A percentile compares a stretch with the other conserved stretches of the same genome.
Conservation (phyloP, 257 asterid genomes). For the Hygrophila difformis region DNA sequence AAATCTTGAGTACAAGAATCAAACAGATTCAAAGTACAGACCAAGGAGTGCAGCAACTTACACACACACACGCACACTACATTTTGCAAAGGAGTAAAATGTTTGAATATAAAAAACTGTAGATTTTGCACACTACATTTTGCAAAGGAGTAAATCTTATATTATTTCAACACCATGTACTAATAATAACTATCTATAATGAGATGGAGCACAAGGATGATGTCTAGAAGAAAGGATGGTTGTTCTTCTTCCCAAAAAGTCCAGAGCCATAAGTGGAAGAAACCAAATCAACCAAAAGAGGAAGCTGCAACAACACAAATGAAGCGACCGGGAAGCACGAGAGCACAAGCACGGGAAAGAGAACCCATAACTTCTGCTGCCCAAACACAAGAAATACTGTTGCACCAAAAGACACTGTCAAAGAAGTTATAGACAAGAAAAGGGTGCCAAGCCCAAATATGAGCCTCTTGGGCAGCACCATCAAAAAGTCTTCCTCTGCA, state of each 20-base stretch:
- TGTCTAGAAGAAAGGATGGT: background rate
- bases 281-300: background rate
- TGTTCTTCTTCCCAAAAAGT: background rate
- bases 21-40: no score
- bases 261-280: background rate
- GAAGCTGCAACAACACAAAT: conserved; percentile 7
- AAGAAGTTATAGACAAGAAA: conserved; percentile 4
- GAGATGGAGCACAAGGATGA: no score
- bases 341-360: background rate
- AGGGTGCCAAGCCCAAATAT: conserved; percentile 10
- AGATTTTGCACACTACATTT: no score
- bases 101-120: no score
- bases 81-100: no score
- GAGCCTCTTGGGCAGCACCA: conserved; percentile 15
- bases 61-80: no score
- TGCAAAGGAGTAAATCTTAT: no score
- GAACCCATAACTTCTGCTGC: background rate
- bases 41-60: no score
- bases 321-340: background rate
- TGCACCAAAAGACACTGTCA: conserved; percentile 7
- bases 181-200: no score
- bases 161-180: no score
- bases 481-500: conserved; percentile 12
- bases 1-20: no score
- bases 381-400: conserved; percentile 10